A percentile compares a stretch with the other conserved stretches of the same genome.
Conservation (phyloP, 2,329 filamentous ascomycete species). For the Penicillium corylophilum region DNA sequence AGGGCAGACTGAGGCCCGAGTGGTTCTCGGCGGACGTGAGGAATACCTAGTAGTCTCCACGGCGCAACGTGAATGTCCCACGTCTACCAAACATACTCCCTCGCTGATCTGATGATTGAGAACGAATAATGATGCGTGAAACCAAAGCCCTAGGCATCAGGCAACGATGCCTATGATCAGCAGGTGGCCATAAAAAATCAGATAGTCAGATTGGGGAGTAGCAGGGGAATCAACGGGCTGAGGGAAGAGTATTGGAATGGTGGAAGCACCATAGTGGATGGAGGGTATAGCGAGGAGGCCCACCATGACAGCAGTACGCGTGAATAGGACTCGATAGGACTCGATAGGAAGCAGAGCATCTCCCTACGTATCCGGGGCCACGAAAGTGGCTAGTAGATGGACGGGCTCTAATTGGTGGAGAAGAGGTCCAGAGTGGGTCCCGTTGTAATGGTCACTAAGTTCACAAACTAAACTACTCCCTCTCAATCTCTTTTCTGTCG, state of each 20-base stretch:
- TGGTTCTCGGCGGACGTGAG: not conserved
- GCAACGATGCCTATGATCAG: not conserved
- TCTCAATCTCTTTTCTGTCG: constrained; percentile 24
- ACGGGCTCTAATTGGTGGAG: constrained; percentile 9
- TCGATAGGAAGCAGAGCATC: not conserved
- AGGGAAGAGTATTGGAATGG: not conserved
- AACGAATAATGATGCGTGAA: not conserved
- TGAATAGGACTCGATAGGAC: too few relatives aligned
- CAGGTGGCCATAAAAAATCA: not conserved
- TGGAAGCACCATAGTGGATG: not conserved
- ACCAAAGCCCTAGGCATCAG: not conserved
- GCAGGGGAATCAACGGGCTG: not conserved
- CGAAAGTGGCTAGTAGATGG: constrained; percentile 6
- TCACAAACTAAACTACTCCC: constrained; percentile 23
- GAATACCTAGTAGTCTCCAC: not conserved
- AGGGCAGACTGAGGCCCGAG: too few relatives aligned
- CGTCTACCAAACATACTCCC: not conserved
- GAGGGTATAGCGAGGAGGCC: not conserved
- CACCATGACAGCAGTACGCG: too few relatives aligned
- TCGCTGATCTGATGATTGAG: not conserved
- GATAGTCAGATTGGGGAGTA: not conserved
- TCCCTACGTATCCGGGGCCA: not conserved
- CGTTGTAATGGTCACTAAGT: constrained; percentile 12
- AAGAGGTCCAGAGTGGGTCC: constrained; percentile 3
- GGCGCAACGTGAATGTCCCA: not conserved